These are phyloP conservation scores for Dendrocalamus sinicus DNA, from an alignment of 176 grass and related monocot species.

Conservation along the genomic window DNA sequence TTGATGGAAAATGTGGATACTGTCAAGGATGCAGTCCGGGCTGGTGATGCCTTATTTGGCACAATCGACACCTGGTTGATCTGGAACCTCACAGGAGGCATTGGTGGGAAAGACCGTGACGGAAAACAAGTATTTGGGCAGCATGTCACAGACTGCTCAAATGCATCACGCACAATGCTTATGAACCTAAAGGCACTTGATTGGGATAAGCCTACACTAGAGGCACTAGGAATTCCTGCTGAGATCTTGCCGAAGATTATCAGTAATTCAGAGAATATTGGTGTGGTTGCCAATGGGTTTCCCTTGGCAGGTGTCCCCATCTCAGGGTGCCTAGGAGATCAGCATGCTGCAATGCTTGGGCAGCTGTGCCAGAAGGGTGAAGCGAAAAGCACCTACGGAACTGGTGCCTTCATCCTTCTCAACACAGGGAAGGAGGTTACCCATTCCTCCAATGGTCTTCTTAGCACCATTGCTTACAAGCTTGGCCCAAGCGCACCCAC, in stretches of 20 bases:
- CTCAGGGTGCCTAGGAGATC: conserved; percentile 79
- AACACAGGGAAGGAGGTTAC: conserved; percentile 81
- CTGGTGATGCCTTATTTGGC: conserved; percentile 82
- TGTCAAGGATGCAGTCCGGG: conserved; percentile 59
- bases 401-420: conserved; percentile 95
- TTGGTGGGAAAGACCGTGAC: conserved; percentile 27
- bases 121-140: conserved; percentile 54
- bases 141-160: conserved; percentile 92
- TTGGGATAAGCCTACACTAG: conserved; percentile 71
- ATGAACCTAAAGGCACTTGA: conserved; percentile 89
- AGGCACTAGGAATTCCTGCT: conserved; percentile 59
- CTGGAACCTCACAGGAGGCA: conserved; percentile 90
- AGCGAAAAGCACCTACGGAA: conserved; percentile 93
- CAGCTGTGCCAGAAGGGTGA: conserved; percentile 87
- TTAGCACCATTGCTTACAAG: conserved; percentile 85
- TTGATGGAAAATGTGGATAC: conserved; percentile 88
- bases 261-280: conserved; percentile 82
- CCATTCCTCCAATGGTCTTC: conserved; percentile 68
- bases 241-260: conserved; percentile 86
- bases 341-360: conserved; percentile 88
- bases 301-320: conserved; percentile 74
- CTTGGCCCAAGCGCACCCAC: conserved; percentile 61
- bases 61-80: conserved; percentile 96
- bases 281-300: conserved; percentile 57
- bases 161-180: conserved; percentile 91